phyloP scores from a whole-genome alignment of 2,329 filamentous ascomycete genomes.

The Fusarium sp. region DNA sequence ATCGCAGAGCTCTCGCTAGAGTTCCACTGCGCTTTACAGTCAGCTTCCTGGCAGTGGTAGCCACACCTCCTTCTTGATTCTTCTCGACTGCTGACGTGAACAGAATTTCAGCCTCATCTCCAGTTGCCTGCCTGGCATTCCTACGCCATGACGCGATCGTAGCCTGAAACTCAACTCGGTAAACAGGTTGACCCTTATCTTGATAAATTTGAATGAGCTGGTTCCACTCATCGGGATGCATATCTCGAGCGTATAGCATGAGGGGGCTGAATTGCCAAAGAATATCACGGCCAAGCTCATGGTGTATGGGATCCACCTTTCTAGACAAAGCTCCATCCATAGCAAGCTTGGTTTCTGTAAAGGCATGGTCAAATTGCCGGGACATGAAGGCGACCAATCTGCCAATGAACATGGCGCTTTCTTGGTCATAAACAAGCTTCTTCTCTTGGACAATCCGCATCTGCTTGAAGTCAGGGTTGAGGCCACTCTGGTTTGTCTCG shows the following conservation, averaged over 20 bases:
- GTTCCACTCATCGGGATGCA: slow-evolving; percentile 84
- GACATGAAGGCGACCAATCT: slow-evolving; percentile 85
- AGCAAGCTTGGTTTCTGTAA: slow-evolving; percentile 73
- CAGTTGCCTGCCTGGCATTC: slow-evolving; percentile 76
- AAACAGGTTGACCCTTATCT: slow-evolving; percentile 77
- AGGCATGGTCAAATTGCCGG: slow-evolving; percentile 79
- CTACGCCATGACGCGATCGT: slow-evolving; percentile 82
- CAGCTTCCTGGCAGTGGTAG: slow-evolving; percentile 81
- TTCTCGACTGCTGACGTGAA: slow-evolving; percentile 88
- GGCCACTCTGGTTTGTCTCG: slow-evolving; percentile 56
- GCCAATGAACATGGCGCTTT: slow-evolving; percentile 79
- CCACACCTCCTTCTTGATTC: slow-evolving; percentile 79
- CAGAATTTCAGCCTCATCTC: slow-evolving; percentile 84
- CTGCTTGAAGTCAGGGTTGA: slow-evolving; percentile 80
- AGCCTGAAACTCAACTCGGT: slow-evolving; percentile 83
- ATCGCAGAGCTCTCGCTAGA: slow-evolving; percentile 76
- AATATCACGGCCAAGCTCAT: slow-evolving; percentile 75
- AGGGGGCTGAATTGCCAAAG: slow-evolving; percentile 91
- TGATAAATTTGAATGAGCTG: slow-evolving; percentile 83
- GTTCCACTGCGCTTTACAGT: slow-evolving; percentile 96
- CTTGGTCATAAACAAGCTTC: slow-evolving; percentile 85
- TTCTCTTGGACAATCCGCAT: slow-evolving; percentile 97
- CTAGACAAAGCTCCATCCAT: slow-evolving; percentile 68
- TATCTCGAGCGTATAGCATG: slow-evolving; percentile 87
- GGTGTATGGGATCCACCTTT: slow-evolving; percentile 76